Base-by-base conservation (phyloP, 371 early-diverging fungal genomes). In the Nematocida major region DNA sequence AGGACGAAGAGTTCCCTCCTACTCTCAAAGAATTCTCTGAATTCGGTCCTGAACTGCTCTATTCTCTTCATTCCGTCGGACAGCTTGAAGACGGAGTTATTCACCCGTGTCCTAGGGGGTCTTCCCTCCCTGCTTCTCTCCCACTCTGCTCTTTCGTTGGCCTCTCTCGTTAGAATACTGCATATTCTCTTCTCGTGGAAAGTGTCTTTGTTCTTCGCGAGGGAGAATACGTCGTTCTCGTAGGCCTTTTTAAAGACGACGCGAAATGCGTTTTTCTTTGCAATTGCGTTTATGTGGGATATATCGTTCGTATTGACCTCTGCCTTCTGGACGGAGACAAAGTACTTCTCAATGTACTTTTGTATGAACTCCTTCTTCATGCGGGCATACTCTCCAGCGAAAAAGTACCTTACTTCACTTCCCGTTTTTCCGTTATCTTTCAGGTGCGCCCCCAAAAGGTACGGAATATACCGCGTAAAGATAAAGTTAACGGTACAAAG, bases 1-100 rank as follows among this genome's bases (percentile, higher is more conserved):
- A 69, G 38, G 22, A 69, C 61, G 50, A 43, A 69, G 9, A 69
- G 70, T 11, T 30, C 15, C 38, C 34, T 42, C 9, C 36, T 22
- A n/a, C 22, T 18, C 30, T 54, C 36, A 20, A 66, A 66, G 15
- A n/a, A 15, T 4, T 28, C 32, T 11, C n/a, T 15, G 51, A 51
- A 38, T 15, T 42, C 20, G 9, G 22, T 68, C 28, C n/a, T 59
- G 34, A 68, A 57, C 7, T 18, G 4, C 15, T 39, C 24, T 4
- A 68, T 7, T n/a, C 39, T 68, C 5, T 18, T 11, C 3, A 30
- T n/a, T 26, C 20, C 39, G 40, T 59, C 59, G n/a, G n/a, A 20
- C 22, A 40, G 11, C 45, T 32, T 0, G 13, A 61, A 42, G 1
- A 61, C 30, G 5, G 62, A 61, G 28, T 61, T 61, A 7, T 42